phyloP scores from a whole-genome alignment of 169 alveolate genomes.

The Ichthyophthirius multifiliis region DNA sequence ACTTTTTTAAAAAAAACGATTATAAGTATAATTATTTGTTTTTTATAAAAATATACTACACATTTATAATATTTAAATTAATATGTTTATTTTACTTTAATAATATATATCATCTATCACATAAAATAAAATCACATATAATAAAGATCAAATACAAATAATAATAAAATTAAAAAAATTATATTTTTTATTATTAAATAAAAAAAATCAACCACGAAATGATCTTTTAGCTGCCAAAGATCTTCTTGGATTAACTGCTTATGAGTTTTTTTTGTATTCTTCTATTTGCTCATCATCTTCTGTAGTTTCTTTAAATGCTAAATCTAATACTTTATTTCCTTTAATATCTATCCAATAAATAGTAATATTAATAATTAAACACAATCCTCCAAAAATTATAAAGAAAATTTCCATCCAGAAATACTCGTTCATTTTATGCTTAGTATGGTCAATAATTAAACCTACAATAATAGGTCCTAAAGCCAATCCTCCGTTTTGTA shows the following conservation, averaged over 20 bases:
- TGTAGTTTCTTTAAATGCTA: background rate
- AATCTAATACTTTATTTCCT: constrained; percentile 20
- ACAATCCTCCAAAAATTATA: background rate
- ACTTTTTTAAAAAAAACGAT: no score
- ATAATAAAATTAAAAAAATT: no score
- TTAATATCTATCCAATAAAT: background rate
- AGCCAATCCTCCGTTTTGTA: constrained; percentile 72
- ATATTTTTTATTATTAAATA: no score
- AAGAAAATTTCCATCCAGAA: constrained; percentile 3
- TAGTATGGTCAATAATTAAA: constrained; percentile 20
- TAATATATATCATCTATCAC: no score
- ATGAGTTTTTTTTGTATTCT: background rate
- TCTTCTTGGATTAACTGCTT: background rate
- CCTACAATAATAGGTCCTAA: constrained; percentile 75
- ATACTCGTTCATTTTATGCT: constrained; percentile 7
- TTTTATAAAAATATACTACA: no score
- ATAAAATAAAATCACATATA: no score
- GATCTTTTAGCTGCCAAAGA: background rate
- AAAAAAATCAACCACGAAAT: background rate
- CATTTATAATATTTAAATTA: no score
- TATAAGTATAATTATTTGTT: no score
- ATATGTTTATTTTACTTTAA: no score
- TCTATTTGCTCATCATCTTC: background rate
- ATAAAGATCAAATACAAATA: no score
- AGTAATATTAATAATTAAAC: background rate